Evolutionary conservation across 2,329 filamentous ascomycete genomes (phyloP).

Genomic region (Camillea tinctor): DNA sequence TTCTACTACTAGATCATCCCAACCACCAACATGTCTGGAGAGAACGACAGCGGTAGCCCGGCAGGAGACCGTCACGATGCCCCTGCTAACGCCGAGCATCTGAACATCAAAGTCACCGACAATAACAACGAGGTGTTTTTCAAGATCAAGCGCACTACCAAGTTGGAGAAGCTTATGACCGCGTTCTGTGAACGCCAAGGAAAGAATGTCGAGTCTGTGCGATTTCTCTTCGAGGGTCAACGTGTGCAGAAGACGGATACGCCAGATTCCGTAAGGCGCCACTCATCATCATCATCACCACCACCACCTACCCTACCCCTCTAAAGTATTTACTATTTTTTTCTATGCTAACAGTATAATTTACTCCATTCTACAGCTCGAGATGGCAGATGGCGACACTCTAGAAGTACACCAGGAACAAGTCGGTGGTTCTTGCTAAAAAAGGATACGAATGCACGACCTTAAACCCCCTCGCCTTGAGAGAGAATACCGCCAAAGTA

Average conservation of each 20-base stretch:
- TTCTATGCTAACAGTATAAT: slow-evolving; percentile 4
- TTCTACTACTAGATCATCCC: no score
- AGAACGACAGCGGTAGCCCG: slow-evolving; percentile 51
- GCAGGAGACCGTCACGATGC: slow-evolving; percentile 40
- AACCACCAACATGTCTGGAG: slow-evolving; percentile 44
- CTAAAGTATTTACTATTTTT: slow-evolving; percentile 3
- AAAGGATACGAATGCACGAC: slow-evolving; percentile 25
- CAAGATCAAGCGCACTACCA: slow-evolving; percentile 97
- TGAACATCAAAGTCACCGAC: slow-evolving; percentile 99
- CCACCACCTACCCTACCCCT: neutral
- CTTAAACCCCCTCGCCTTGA: neutral
- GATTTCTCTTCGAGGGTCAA: slow-evolving; percentile 95
- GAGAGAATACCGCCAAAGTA: neutral
- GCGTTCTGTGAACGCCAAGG: slow-evolving; percentile 97
- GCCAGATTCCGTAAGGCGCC: slow-evolving; percentile 76
- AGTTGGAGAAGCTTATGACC: slow-evolving; percentile 96
- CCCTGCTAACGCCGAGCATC: slow-evolving; percentile 63
- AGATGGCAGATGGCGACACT: slow-evolving; percentile 94
- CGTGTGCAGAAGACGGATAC: slow-evolving; percentile 87
- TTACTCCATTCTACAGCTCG: slow-evolving; percentile 61
- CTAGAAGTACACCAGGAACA: slow-evolving; percentile 98
- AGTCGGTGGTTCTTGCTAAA: slow-evolving; percentile 65
- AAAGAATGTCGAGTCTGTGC: slow-evolving; percentile 78
- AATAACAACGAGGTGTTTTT: slow-evolving; percentile 99
- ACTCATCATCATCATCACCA: neutral